Percentiles rank a stretch among this genome's conserved stretches.
These are phyloP conservation scores for Dinochytrium kinnereticum DNA, from an alignment of 371 early-diverging fungal genomes.

Conservation along the genomic window DNA sequence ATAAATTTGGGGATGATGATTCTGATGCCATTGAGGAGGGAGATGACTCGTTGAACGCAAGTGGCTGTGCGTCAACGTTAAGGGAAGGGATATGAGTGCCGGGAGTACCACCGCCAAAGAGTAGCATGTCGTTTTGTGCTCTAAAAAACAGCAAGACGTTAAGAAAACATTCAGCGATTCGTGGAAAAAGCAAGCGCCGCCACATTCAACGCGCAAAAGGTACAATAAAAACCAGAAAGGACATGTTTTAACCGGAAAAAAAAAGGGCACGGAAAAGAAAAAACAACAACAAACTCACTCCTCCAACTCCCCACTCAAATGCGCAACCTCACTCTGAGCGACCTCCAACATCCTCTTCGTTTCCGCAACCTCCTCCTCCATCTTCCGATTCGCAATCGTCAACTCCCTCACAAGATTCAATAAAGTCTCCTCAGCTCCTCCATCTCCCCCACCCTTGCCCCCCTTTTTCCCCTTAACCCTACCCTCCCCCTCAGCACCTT, in stretches of 20 bases:
- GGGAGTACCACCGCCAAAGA: not conserved
- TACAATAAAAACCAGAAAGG: too few relatives aligned
- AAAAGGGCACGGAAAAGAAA: too few relatives aligned
- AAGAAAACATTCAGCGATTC: too few relatives aligned
- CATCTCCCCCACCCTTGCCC: too few relatives aligned
- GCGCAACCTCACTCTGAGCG: constrained; percentile 50
- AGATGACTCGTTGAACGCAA: not conserved
- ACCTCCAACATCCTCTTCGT: constrained; percentile 50
- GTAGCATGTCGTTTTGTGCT: constrained; percentile 5
- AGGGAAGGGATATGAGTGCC: too few relatives aligned
- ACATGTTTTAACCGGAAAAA: too few relatives aligned
- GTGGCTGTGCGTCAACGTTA: not conserved
- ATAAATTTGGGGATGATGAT: not conserved
- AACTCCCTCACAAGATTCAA: constrained; percentile 58
- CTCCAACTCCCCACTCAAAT: constrained; percentile 46
- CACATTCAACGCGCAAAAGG: too few relatives aligned
- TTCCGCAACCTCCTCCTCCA: constrained; percentile 52
- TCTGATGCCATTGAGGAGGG: not conserved
- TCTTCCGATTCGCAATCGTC: constrained; percentile 52
- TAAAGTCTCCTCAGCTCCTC: constrained; percentile 34
- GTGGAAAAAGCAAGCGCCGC: too few relatives aligned
- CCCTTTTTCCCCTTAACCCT: not conserved
- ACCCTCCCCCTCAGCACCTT: not conserved
- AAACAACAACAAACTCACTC: too few relatives aligned
- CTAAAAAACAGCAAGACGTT: too few relatives aligned